phyloP scores from a whole-genome alignment of 352 stramenopile genomes.

The Globisporangium apiculatum region DNA sequence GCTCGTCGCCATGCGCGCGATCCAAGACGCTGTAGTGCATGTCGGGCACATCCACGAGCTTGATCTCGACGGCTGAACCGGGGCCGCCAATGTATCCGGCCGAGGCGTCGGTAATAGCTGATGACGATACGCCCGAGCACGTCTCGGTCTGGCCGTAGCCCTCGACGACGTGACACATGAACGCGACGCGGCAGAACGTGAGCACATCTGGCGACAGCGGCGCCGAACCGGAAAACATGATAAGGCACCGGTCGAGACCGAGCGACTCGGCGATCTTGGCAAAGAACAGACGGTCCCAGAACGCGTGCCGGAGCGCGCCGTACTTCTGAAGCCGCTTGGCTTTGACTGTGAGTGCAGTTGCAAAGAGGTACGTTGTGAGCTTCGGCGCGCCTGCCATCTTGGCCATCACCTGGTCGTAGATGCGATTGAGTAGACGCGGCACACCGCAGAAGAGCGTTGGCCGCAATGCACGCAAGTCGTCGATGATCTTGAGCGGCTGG shows the following conservation, averaged over 20 bases:
- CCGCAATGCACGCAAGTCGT: slow-evolving; percentile 87
- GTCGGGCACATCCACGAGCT: slow-evolving; percentile 93
- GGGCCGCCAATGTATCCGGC: slow-evolving; percentile 92
- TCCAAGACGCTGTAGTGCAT: slow-evolving; percentile 94
- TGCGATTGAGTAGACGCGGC: slow-evolving; percentile 94
- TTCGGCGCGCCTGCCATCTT: slow-evolving; percentile 58
- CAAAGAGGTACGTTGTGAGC: slow-evolving; percentile 84
- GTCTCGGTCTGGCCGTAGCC: slow-evolving; percentile 97
- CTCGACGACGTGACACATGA: slow-evolving; percentile 85
- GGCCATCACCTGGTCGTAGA: slow-evolving; percentile 92
- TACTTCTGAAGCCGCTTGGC: slow-evolving; percentile 48
- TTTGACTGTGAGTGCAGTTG: slow-evolving; percentile 56
- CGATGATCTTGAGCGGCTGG: slow-evolving; percentile 84
- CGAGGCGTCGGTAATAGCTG: slow-evolving; percentile 25
- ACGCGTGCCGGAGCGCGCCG: slow-evolving; percentile 35
- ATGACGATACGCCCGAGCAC: slow-evolving; percentile 71
- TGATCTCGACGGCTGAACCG: slow-evolving; percentile 83
- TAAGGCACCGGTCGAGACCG: slow-evolving; percentile 69
- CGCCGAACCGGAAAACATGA: slow-evolving; percentile 94
- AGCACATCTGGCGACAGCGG: slow-evolving; percentile 91
- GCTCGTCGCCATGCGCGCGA: slow-evolving; percentile 33
- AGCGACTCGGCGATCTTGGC: slow-evolving; percentile 88
- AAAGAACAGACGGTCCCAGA: slow-evolving; percentile 96
- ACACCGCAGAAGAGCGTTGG: slow-evolving; percentile 92
- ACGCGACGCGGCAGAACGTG: slow-evolving; percentile 91